These are phyloP conservation scores for Millerozyma acaciae DNA, from an alignment of 805 yeast genomes.

Conservation along the genomic window DNA sequence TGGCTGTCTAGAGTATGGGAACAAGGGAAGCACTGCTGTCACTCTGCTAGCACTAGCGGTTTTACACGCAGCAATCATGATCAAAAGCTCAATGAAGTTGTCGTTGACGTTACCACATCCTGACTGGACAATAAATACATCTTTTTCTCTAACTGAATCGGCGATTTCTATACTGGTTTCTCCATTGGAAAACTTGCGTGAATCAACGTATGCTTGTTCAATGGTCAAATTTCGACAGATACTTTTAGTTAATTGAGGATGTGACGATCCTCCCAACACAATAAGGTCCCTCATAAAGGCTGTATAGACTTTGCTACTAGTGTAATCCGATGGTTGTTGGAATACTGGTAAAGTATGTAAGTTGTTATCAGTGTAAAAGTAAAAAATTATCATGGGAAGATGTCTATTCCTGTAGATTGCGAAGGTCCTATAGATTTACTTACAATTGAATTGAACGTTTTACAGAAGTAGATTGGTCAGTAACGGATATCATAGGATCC, in stretches of 20 bases:
- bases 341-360: no score
- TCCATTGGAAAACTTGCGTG: constrained; percentile 77
- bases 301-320: not conserved
- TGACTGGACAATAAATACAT: constrained; percentile 84
- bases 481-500: constrained; percentile 82
- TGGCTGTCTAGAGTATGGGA: constrained; percentile 95
- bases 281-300: constrained; percentile 82
- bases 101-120: constrained; percentile 90
- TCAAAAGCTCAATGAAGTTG: constrained; percentile 74
- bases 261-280: constrained; percentile 87
- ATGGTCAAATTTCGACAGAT: constrained; percentile 79
- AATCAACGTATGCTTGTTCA: constrained; percentile 60
- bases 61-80: constrained; percentile 88
- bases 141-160: constrained; percentile 93
- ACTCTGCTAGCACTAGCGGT: constrained; percentile 86
- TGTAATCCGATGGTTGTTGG: no score
- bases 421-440: no score
- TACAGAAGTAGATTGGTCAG: no score
- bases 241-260: constrained; percentile 68
- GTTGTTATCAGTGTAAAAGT: no score
- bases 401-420: no score
- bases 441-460: no score
- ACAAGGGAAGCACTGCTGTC: constrained; percentile 87
- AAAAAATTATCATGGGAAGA: no score
- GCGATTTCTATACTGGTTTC: constrained; percentile 84